phyloP scores from a whole-genome alignment of 768 basidiomycete species.

The Mrakia blollopis region DNA sequence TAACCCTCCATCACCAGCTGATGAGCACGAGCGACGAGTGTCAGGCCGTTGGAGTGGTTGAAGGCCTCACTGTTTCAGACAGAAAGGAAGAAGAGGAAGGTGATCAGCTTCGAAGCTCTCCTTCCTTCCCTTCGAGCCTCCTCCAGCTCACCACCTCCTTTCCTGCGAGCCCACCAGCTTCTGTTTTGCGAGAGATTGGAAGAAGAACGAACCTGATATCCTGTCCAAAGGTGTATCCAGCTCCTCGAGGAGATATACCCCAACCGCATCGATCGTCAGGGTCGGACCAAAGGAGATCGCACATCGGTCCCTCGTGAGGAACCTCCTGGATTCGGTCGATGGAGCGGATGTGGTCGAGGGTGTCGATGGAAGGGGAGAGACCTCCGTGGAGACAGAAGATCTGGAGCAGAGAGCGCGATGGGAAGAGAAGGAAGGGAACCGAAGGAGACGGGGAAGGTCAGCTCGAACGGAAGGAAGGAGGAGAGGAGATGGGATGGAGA shows the following conservation, averaged over 20 bases:
- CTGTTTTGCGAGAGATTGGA: no score
- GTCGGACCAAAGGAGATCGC: conserved; percentile 98
- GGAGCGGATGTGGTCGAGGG: conserved; percentile 96
- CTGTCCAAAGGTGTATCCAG: conserved; percentile 98
- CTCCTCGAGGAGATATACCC: conserved; percentile 98
- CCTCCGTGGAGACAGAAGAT: conserved; percentile 99
- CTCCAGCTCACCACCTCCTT: not conserved
- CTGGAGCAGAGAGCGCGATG: conserved; percentile 47
- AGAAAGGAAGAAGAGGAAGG: not conserved
- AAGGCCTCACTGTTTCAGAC: conserved; percentile 25
- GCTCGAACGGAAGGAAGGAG: not conserved
- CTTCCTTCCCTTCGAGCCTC: not conserved
- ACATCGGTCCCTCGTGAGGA: conserved; percentile 99
- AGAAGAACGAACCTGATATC: conserved; percentile 56
- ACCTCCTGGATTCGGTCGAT: conserved; percentile 99
- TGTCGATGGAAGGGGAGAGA: conserved; percentile 97
- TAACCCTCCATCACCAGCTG: conserved; percentile 91
- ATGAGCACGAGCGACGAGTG: conserved; percentile 88
- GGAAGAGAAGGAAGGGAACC: not conserved
- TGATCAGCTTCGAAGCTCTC: not conserved
- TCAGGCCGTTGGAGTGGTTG: conserved; percentile 94
- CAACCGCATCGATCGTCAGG: conserved; percentile 98
- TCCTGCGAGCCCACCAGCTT: no score
- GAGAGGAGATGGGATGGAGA: not conserved
- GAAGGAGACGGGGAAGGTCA: conserved; percentile 17